Conservation (phyloP, 2,329 filamentous ascomycete genomes). For the Arthrobotrys iridis region DNA sequence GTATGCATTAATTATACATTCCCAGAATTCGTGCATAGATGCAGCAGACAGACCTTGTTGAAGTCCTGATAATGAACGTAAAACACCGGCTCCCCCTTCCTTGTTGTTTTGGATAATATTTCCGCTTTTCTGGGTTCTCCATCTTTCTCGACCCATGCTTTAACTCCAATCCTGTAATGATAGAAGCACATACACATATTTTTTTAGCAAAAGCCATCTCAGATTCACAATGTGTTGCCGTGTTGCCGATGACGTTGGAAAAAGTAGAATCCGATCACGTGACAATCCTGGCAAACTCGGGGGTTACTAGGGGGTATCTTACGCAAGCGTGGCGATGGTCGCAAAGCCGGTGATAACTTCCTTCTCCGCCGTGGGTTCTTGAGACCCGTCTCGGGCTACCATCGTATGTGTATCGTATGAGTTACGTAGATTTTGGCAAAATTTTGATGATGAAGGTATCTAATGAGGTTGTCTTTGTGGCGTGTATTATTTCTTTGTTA, state of each 20-base stretch:
- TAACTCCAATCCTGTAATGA: constrained; percentile 72
- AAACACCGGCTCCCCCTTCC: constrained; percentile 86
- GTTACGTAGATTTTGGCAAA: neutral
- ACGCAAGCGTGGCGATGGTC: constrained; percentile 53
- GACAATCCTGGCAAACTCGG: constrained; percentile 62
- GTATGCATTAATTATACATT: neutral
- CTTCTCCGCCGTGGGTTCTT: constrained; percentile 44
- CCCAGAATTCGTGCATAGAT: neutral
- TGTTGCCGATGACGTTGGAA: constrained; percentile 42
- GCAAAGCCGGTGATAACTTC: constrained; percentile 52
- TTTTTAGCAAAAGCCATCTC: constrained; percentile 56
- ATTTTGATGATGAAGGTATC: too few species aligned
- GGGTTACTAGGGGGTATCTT: constrained; percentile 20
- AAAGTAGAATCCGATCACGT: neutral
- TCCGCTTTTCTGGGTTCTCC: constrained; percentile 90
- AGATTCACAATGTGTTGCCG: constrained; percentile 21
- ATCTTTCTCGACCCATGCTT: constrained; percentile 78
- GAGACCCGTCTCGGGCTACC: constrained; percentile 49
- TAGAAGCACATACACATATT: constrained; percentile 29
- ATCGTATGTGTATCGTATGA: constrained; percentile 14
- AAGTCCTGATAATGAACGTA: constrained; percentile 99
- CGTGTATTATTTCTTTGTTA: constrained; percentile 5
- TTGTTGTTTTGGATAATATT: constrained; percentile 91
- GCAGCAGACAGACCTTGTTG: constrained; percentile 78
- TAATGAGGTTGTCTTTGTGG: neutral